Conservation (phyloP, 495 filamentous ascomycete genomes). For the Cercophora samala region DNA sequence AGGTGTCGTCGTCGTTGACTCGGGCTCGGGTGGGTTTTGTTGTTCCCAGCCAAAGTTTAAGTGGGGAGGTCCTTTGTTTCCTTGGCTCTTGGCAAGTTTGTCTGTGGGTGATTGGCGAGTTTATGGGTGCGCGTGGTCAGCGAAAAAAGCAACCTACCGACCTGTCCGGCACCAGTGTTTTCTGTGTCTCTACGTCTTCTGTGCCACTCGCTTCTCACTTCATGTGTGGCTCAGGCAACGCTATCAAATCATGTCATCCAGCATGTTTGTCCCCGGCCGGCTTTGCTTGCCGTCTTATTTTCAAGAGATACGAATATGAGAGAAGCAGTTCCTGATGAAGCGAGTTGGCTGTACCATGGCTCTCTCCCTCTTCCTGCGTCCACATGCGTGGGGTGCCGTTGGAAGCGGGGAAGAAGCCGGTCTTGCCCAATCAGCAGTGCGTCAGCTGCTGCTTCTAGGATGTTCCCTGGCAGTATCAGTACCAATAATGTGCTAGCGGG, state of each 20-base stretch:
- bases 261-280: not conserved
- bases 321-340: not conserved
- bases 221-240: not conserved
- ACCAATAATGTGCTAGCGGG: conserved; percentile 9
- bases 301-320: not conserved
- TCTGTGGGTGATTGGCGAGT: conserved; percentile 1
- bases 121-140: not conserved
- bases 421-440: conserved; percentile 14
- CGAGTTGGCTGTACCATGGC: not conserved
- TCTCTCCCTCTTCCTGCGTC: conserved; percentile 11
- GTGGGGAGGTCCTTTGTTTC: conserved; percentile 29
- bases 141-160: not conserved
- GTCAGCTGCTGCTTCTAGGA: not conserved
- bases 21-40: conserved; percentile 22
- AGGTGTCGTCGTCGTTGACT: conserved; percentile 31
- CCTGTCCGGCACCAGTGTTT: not conserved
- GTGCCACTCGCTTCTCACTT: not conserved
- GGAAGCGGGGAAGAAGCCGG: conserved; percentile 15
- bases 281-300: not conserved
- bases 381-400: conserved; percentile 17
- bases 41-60: conserved; percentile 34
- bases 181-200: not conserved
- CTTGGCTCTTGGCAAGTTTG: conserved; percentile 2
- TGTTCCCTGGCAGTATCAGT: conserved; percentile 13
- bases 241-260: not conserved